These are phyloP conservation scores for Sungouiozyma intestinalis DNA, from an alignment of 805 yeast species.

Conservation along the genomic window DNA sequence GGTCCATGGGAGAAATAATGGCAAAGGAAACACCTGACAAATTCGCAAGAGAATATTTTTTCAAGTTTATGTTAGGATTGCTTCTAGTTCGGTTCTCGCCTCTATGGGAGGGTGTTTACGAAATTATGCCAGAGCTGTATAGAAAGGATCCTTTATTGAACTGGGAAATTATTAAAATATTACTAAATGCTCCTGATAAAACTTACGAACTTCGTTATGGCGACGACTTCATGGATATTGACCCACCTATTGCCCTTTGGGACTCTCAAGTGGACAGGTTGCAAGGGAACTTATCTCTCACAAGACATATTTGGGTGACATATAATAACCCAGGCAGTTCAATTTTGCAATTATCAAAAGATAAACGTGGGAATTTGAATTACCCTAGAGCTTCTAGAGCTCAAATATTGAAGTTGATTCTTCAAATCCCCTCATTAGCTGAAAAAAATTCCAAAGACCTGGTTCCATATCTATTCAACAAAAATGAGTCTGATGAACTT, in stretches of 20 bases:
- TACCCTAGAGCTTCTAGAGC: constrained; percentile 41
- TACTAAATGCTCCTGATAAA: constrained; percentile 22
- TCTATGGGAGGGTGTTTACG: constrained; percentile 68
- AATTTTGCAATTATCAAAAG: constrained; percentile 30
- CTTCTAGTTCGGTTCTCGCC: constrained; percentile 73
- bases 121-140: constrained; percentile 41
- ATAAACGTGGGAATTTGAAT: constrained; percentile 28
- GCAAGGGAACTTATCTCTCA: constrained; percentile 30
- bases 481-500: constrained; percentile 13
- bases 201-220: constrained; percentile 12
- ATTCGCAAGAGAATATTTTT: constrained; percentile 15
- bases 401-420: constrained; percentile 48
- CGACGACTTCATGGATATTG: constrained; percentile 8
- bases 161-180: constrained; percentile 44
- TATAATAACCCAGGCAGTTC: constrained; percentile 31
- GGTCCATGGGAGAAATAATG: constrained; percentile 44
- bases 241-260: constrained; percentile 25
- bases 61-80: constrained; percentile 55
- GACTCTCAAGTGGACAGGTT: constrained; percentile 38
- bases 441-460: constrained; percentile 51
- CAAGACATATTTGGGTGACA: constrained; percentile 20
- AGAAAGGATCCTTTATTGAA: constrained; percentile 34
- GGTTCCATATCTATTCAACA: constrained; percentile 45
- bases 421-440: constrained; percentile 52
- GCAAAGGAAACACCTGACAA: constrained; percentile 22